phyloP scores from a whole-genome alignment of 2,329 filamentous ascomycete genomes.

The Nemania sp. region DNA sequence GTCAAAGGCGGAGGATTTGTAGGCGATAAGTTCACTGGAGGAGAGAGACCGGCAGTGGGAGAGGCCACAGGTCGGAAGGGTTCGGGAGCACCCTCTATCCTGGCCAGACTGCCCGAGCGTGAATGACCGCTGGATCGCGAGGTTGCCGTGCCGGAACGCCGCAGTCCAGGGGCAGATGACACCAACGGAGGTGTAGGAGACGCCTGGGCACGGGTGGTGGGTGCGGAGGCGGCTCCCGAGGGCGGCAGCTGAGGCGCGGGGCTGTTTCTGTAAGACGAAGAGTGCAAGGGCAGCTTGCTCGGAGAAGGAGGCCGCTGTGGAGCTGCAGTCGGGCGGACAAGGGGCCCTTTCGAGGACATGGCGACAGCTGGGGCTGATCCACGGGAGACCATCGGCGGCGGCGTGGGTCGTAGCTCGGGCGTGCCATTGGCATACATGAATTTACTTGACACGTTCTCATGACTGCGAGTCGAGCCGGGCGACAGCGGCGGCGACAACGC shows the following conservation, averaged over 20 bases:
- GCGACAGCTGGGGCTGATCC: slow-evolving; percentile 52
- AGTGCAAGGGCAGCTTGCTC: slow-evolving; percentile 44
- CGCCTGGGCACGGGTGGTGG: slow-evolving; percentile 38
- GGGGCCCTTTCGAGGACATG: slow-evolving; percentile 47
- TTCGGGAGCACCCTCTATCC: slow-evolving; percentile 27
- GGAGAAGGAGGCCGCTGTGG: slow-evolving; percentile 56
- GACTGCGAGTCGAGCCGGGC: slow-evolving; percentile 35
- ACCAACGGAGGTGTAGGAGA: slow-evolving; percentile 45
- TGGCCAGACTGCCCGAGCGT: slow-evolving; percentile 45
- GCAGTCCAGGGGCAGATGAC: slow-evolving; percentile 41
- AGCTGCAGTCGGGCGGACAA: slow-evolving; percentile 45
- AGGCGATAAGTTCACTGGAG: slow-evolving; percentile 39
- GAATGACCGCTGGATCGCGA: slow-evolving; percentile 45
- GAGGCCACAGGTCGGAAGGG: slow-evolving; percentile 36
- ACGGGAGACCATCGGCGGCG: slow-evolving; percentile 43
- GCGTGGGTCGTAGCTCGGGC: slow-evolving; percentile 50
- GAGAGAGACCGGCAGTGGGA: slow-evolving; percentile 37
- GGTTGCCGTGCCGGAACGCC: slow-evolving; percentile 49
- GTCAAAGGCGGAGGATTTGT: slow-evolving; percentile 47
- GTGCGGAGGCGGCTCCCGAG: slow-evolving; percentile 1
- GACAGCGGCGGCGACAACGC: slow-evolving; percentile 41
- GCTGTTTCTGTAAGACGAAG: slow-evolving; percentile 26
- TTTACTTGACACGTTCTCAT: slow-evolving; percentile 56
- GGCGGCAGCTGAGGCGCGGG: slow-evolving; percentile 22
- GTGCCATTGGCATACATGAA: slow-evolving; percentile 77